A percentile compares a stretch with the other conserved stretches of the same genome.
Conservation (phyloP, 345 rosid genomes). For the Syzygium aromaticum region DNA sequence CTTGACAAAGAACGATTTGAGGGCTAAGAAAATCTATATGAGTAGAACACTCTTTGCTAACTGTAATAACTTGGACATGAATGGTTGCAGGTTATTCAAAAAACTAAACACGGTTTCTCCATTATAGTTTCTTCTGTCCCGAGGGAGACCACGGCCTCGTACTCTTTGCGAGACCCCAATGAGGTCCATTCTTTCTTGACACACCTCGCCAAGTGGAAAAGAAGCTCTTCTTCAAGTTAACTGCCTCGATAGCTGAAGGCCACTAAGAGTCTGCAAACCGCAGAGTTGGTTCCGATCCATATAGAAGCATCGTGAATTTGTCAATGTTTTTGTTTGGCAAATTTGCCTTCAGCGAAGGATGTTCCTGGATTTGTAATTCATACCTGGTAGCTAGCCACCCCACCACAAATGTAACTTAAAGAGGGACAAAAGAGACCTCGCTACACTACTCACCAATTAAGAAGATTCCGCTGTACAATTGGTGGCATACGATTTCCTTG, state of each 20-base stretch:
- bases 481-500: not conserved
- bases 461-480: not conserved
- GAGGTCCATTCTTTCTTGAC: slow-evolving; percentile 16
- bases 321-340: not conserved
- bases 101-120: slow-evolving; percentile 24
- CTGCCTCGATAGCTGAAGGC: not conserved
- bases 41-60: not conserved
- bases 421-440: not conserved
- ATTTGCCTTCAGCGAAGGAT: not conserved
- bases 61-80: not conserved
- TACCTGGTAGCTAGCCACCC: not conserved
- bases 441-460: not conserved
- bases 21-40: not conserved
- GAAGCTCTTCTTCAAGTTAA: not conserved
- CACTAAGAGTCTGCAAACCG: not conserved
- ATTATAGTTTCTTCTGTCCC: slow-evolving; percentile 31
- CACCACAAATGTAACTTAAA: not conserved
- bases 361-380: not conserved
- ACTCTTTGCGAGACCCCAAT: slow-evolving; percentile 25
- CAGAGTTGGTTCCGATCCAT: not conserved
- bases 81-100: slow-evolving; percentile 16
- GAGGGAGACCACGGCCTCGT: slow-evolving; percentile 28
- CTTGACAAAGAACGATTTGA: not conserved
- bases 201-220: not conserved
- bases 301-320: not conserved